phyloP scores from a whole-genome alignment of 2,329 filamentous ascomycete genomes.

The Aspergillus novoparasiticus region DNA sequence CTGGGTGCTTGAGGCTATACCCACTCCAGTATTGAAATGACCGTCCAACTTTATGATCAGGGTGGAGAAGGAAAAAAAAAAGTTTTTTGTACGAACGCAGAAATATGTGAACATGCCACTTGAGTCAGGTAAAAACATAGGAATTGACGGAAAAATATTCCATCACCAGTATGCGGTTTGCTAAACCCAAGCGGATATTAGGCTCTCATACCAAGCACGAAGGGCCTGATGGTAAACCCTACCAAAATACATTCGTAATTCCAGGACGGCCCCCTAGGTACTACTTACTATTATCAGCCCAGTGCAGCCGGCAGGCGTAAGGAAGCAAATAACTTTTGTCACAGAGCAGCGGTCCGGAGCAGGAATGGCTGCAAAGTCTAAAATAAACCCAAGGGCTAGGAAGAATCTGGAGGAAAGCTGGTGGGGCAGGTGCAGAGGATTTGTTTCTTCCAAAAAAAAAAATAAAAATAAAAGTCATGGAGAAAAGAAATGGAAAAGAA shows the following conservation, averaged over 20 bases:
- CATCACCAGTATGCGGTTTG: background rate
- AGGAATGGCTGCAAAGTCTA: slow-evolving; percentile 17
- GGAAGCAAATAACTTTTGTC: slow-evolving; percentile 15
- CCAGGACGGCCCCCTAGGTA: background rate
- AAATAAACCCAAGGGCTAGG: slow-evolving; percentile 3
- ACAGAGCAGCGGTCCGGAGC: slow-evolving; percentile 17
- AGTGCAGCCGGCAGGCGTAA: slow-evolving; percentile 8
- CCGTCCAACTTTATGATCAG: slow-evolving; percentile 3
- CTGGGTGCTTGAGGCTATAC: background rate
- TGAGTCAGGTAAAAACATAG: background rate
- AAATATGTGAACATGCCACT: slow-evolving; percentile 1
- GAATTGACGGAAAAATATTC: slow-evolving; percentile 16
- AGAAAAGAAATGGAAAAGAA: slow-evolving; percentile 9
- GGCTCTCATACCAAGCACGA: background rate
- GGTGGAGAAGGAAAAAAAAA: background rate
- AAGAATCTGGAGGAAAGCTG: background rate
- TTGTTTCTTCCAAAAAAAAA: too few relatives aligned
- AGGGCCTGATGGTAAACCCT: background rate
- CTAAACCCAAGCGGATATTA: background rate
- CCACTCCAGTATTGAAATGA: slow-evolving; percentile 9
- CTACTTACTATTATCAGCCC: too few relatives aligned
- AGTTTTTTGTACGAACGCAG: background rate
- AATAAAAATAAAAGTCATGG: background rate
- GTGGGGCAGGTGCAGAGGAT: background rate
- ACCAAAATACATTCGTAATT: background rate